phyloP scores from a whole-genome alignment of 768 basidiomycete species.

The Pleurotus platypus region DNA sequence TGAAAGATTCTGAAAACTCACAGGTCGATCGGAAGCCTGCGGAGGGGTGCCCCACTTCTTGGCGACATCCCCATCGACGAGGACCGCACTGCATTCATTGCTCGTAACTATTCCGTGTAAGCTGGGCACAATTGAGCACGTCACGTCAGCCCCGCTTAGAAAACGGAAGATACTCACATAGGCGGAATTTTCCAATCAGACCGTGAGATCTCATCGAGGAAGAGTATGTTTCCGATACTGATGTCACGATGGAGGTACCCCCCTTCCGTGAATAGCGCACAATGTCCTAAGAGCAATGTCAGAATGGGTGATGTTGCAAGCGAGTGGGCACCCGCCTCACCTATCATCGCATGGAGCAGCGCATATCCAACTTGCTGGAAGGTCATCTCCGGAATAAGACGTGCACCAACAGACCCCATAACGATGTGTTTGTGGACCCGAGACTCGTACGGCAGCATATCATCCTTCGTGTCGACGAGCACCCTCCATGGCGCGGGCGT shows the following conservation, averaged over 20 bases:
- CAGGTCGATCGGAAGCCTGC: not conserved
- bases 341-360: slow-evolving; percentile 8
- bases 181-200: not conserved
- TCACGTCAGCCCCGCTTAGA: not conserved
- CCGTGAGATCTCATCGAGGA: not conserved
- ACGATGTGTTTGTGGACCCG: not conserved
- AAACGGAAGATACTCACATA: not conserved
- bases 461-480: not conserved
- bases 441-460: not conserved
- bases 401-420: not conserved
- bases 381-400: not conserved
- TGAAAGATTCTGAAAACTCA: not conserved
- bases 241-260: slow-evolving; percentile 6
- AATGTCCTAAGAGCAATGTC: not conserved
- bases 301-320: not conserved
- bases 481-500: not conserved
- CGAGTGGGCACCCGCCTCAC: not conserved
- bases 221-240: slow-evolving; percentile 7
- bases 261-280: not conserved
- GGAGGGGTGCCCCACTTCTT: not conserved
- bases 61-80: slow-evolving; percentile 8
- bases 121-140: not conserved
- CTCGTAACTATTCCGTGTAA: not conserved
- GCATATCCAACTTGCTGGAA: not conserved
- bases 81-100: not conserved